Percentiles rank a stretch among this genome's conserved stretches.
phyloP scores from a whole-genome alignment of 2,329 filamentous ascomycete species.

The Emmonsiellopsis sp. region DNA sequence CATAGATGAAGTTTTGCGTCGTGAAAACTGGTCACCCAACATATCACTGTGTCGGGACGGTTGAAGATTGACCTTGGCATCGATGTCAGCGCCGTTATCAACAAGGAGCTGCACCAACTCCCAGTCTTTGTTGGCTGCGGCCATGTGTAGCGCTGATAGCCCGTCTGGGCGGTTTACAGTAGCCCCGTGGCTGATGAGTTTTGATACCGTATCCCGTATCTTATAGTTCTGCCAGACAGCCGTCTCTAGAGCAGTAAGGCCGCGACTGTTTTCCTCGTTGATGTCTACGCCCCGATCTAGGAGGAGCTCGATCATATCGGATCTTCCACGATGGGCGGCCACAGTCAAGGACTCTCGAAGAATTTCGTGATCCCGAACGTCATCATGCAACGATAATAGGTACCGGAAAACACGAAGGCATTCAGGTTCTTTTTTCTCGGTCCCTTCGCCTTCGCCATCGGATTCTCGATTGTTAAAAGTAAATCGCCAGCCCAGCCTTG shows the following conservation, averaged over 20 bases:
- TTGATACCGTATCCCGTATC: not conserved
- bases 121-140: not conserved
- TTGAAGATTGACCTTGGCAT: not conserved
- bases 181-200: not conserved
- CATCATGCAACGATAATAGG: not conserved
- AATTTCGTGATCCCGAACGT: not conserved
- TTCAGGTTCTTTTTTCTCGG: not conserved
- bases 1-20: too few relatives aligned
- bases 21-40: not conserved
- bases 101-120: not conserved
- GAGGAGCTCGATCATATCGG: not conserved
- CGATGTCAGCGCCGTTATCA: not conserved
- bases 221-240: not conserved
- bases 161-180: not conserved
- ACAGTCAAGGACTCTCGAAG: not conserved
- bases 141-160: constrained; percentile 4
- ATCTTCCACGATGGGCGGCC: not conserved
- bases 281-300: not conserved
- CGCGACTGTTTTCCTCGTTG: not conserved
- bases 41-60: not conserved
- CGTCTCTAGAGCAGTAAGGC: not conserved
- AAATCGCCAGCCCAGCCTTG: not conserved
- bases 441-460: not conserved
- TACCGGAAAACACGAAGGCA: not conserved
- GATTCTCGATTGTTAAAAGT: not conserved